phyloP scores from a whole-genome alignment of 345 rosid species.

The Kandelia obovata region DNA sequence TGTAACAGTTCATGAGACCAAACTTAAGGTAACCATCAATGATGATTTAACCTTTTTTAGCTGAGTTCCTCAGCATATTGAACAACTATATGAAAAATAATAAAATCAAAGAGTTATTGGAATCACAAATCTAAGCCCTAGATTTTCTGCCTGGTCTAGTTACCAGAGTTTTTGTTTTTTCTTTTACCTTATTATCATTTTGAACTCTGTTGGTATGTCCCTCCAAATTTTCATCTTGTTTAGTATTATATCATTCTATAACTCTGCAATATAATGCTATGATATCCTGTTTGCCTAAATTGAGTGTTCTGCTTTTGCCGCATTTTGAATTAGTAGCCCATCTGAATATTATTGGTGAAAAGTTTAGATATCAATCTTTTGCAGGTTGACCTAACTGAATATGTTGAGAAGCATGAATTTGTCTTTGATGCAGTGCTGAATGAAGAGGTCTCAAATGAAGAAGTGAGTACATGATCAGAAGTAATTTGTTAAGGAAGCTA shows the following conservation, averaged over 20 bases:
- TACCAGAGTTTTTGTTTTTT: neutral
- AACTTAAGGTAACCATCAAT: constrained; percentile 67
- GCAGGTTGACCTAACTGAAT: constrained; percentile 96
- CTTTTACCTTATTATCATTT: neutral
- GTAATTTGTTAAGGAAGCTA: neutral
- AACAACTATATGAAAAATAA: neutral
- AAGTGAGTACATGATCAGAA: constrained; percentile 45
- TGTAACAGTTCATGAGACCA: constrained; percentile 86
- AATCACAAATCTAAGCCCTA: neutral
- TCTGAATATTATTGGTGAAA: constrained; percentile 4
- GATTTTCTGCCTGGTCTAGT: neutral
- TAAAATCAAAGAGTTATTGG: neutral
- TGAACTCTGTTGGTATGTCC: neutral
- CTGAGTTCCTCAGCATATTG: neutral
- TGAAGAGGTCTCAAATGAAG: constrained; percentile 98
- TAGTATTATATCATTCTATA: too few relatives aligned
- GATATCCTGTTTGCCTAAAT: neutral
- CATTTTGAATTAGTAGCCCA: neutral
- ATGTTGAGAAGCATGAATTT: constrained; percentile 90
- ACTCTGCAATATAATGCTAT: neutral
- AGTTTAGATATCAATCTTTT: constrained; percentile 16
- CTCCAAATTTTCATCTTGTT: neutral
- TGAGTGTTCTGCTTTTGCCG: neutral
- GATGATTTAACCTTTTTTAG: constrained; percentile 4
- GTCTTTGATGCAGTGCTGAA: constrained; percentile 90